Evolutionary conservation across 2,329 filamentous ascomycete genomes (phyloP).

Genomic region (Akanthomyces dipterigenus): DNA sequence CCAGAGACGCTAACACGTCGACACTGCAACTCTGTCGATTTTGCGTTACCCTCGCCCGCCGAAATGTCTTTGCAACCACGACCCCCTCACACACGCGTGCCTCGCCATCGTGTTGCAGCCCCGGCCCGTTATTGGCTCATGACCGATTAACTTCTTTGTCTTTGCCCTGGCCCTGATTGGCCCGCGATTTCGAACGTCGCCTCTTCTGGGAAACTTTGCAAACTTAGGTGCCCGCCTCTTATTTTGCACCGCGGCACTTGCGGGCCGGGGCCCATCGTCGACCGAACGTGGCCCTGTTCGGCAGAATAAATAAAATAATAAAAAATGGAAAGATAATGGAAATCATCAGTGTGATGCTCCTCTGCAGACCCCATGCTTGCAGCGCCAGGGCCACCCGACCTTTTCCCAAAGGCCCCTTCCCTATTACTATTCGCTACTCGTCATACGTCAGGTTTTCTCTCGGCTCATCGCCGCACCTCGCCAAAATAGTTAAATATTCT

Average conservation of each 20-base stretch:
- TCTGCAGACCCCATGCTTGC: not conserved
- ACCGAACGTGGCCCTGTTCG: not conserved
- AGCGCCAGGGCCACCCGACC: not conserved
- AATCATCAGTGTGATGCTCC: not conserved
- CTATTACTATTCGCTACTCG: not conserved
- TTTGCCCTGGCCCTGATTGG: conserved; percentile 3
- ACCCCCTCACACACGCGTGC: not conserved
- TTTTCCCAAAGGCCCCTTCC: not conserved
- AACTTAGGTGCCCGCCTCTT: not conserved
- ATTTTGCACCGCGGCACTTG: not conserved
- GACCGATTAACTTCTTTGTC: not conserved
- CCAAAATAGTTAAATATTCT: conserved; percentile 7
- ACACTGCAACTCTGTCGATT: not conserved
- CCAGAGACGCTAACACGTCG: not conserved
- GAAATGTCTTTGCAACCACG: not conserved
- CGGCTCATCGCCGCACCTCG: conserved; percentile 3
- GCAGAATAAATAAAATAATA: not conserved
- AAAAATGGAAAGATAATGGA: not conserved
- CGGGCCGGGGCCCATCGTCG: not conserved
- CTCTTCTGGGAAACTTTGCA: not conserved
- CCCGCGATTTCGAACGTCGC: not conserved
- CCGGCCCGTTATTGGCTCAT: conserved; percentile 6
- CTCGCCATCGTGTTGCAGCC: conserved; percentile 5
- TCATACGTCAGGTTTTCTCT: conserved; percentile 5
- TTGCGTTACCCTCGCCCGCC: not conserved